phyloP scores from a whole-genome alignment of 768 basidiomycete species.

The Phlegmacium glaucopus region DNA sequence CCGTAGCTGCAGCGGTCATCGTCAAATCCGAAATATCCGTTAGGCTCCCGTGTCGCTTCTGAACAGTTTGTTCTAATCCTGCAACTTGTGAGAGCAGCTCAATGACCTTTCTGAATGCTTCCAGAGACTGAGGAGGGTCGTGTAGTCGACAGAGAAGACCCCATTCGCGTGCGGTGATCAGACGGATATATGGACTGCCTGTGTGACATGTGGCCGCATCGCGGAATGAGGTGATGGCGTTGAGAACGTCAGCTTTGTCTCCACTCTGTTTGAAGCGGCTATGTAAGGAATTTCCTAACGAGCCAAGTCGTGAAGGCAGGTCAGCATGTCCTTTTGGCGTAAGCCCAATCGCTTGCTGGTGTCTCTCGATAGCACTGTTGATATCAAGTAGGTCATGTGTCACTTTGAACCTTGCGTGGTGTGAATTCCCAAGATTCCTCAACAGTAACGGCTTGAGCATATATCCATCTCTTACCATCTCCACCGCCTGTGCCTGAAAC shows the following conservation, averaged over 20 bases:
- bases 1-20: constrained; percentile 13
- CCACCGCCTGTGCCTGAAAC: not conserved
- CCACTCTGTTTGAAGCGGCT: too few species aligned
- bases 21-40: constrained; percentile 6
- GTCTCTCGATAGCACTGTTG: constrained; percentile 2
- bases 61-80: constrained; percentile 14
- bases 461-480: not conserved
- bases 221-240: not conserved
- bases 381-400: constrained; percentile 6
- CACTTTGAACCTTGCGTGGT: constrained; percentile 2
- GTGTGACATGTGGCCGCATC: constrained; percentile 1
- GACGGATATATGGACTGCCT: not conserved
- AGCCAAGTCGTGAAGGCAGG: not conserved
- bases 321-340: not conserved
- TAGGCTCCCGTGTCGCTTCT: constrained; percentile 10
- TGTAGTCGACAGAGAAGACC: not conserved
- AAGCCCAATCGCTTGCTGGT: constrained; percentile 10
- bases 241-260: not conserved
- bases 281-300: not conserved
- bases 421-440: constrained; percentile 11
- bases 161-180: constrained; percentile 10
- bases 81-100: constrained; percentile 13
- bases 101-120: constrained; percentile 10
- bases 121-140: constrained; percentile 1
- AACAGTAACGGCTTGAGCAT: not conserved